These are phyloP conservation scores for Coniophora puteana DNA, from an alignment of 1,284 basidiomycete species.

Conservation along the genomic window DNA sequence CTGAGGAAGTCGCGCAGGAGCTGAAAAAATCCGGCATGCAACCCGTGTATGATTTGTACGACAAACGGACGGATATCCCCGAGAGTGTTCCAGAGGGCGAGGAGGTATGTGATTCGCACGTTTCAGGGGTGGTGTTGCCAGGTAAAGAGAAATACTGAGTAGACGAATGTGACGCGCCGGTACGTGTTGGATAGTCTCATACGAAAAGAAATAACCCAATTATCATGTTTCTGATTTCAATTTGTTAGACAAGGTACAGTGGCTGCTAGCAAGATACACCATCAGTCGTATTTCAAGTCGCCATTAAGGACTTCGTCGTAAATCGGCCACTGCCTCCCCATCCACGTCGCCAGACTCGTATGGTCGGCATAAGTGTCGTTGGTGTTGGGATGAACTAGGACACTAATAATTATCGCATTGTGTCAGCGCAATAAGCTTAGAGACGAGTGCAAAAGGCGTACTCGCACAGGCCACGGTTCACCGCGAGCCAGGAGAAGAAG, in stretches of 20 bases:
- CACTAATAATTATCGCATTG: slow-evolving; percentile 34
- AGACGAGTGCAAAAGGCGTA: slow-evolving; percentile 9
- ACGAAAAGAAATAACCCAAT: no score
- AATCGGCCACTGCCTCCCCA: slow-evolving; percentile 60
- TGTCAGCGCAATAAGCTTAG: background rate
- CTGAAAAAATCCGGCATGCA: slow-evolving; percentile 45
- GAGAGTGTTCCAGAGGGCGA: no score
- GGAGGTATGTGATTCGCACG: no score
- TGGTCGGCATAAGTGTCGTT: slow-evolving; percentile 56
- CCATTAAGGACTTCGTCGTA: slow-evolving; percentile 39
- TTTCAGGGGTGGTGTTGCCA: no score
- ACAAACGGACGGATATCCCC: no score
- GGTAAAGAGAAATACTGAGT: no score
- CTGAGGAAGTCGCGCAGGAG: slow-evolving; percentile 57
- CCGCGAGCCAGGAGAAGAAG: slow-evolving; percentile 37
- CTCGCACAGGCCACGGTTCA: slow-evolving; percentile 37
- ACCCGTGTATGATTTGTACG: slow-evolving; percentile 56
- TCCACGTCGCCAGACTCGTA: slow-evolving; percentile 64
- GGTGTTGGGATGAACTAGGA: slow-evolving; percentile 74
- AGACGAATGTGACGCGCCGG: no score
- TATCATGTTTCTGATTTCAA: no score
- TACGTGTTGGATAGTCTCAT: no score
- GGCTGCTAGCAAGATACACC: no score
- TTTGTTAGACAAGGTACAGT: no score
- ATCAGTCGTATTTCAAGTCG: no score